Conservation (phyloP, 768 basidiomycete genomes). For the Obba rivulosa region DNA sequence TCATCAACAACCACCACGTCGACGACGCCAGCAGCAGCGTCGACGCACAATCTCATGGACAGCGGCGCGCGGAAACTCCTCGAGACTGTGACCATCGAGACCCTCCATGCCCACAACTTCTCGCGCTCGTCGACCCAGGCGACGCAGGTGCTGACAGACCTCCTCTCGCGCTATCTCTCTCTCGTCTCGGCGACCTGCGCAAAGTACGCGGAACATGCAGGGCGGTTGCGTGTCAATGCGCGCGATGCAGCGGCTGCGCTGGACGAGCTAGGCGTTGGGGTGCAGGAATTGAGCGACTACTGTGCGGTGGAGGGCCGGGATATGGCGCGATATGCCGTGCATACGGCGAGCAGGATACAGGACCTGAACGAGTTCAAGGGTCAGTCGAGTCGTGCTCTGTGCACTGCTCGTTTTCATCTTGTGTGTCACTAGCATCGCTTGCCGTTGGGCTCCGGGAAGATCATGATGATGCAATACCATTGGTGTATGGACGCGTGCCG, state of each 20-base stretch:
- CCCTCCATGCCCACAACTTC: conserved; percentile 75
- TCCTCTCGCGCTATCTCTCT: conserved; percentile 68
- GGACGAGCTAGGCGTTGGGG: conserved; percentile 66
- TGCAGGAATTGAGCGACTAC: conserved; percentile 69
- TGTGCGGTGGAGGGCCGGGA: conserved; percentile 63
- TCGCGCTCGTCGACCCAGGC: conserved; percentile 73
- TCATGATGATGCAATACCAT: conserved; percentile 48
- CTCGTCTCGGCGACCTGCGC: conserved; percentile 64
- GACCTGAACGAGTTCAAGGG: conserved; percentile 72
- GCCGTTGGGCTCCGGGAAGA: conserved; percentile 51
- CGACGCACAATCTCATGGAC: conserved; percentile 36
- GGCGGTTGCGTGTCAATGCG: conserved; percentile 50
- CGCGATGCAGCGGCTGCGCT: conserved; percentile 63
- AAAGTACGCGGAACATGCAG: conserved; percentile 70
- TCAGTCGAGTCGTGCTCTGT: conserved; percentile 32
- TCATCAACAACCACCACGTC: neutral
- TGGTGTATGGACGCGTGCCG: conserved; percentile 35
- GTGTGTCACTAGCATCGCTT: conserved; percentile 46
- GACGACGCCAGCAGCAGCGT: neutral
- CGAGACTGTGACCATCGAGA: conserved; percentile 61
- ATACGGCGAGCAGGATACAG: conserved; percentile 60
- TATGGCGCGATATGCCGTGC: conserved; percentile 59
- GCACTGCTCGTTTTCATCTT: conserved; percentile 21
- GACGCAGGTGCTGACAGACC: conserved; percentile 62
- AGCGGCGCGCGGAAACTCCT: conserved; percentile 52